Percentiles rank a stretch among this genome's conserved stretches.
Evolutionary conservation across 2,329 filamentous ascomycete genomes (phyloP).

Genomic region (Hansfordia pulvinata): DNA sequence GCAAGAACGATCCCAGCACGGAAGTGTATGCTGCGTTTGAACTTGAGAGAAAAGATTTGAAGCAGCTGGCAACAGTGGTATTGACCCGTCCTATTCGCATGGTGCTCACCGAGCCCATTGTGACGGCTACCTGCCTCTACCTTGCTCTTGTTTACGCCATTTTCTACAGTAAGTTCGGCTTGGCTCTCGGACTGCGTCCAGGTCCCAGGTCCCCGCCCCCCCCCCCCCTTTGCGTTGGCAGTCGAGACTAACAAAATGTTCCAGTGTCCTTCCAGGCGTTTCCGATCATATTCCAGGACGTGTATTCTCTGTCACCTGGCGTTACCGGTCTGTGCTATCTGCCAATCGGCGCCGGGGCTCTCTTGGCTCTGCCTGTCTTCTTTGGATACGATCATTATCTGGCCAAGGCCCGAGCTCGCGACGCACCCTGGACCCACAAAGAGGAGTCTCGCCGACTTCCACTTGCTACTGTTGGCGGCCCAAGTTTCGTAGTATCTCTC

Average conservation of each 20-base stretch:
- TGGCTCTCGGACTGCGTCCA: too few species aligned
- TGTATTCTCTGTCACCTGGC: conserved; percentile 51
- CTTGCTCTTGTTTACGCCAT: conserved; percentile 59
- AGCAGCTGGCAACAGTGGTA: conserved; percentile 52
- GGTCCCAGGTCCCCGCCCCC: too few species aligned
- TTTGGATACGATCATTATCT: conserved; percentile 51
- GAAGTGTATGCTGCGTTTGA: conserved; percentile 47
- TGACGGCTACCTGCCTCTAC: conserved; percentile 56
- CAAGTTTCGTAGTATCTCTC: conserved; percentile 40
- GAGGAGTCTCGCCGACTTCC: conserved; percentile 60
- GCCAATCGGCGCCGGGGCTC: conserved; percentile 50
- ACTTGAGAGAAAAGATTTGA: conserved; percentile 41
- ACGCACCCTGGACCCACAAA: conserved; percentile 41
- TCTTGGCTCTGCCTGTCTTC: conserved; percentile 46
- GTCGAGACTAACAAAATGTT: conserved; percentile 18
- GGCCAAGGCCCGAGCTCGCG: conserved; percentile 29
- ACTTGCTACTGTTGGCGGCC: conserved; percentile 56
- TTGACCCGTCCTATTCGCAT: conserved; percentile 60
- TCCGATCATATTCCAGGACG: conserved; percentile 50
- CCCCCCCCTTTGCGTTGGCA: too few species aligned
- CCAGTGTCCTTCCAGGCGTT: conserved; percentile 64
- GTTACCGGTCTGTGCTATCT: conserved; percentile 55
- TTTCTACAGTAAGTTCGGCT: too few species aligned
- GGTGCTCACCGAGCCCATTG: conserved; percentile 59
- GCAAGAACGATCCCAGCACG: conserved; percentile 36